Percentiles rank a stretch among this genome's conserved stretches.
Conservation (phyloP, 306 rosid genomes). For the Corylus avellana region DNA sequence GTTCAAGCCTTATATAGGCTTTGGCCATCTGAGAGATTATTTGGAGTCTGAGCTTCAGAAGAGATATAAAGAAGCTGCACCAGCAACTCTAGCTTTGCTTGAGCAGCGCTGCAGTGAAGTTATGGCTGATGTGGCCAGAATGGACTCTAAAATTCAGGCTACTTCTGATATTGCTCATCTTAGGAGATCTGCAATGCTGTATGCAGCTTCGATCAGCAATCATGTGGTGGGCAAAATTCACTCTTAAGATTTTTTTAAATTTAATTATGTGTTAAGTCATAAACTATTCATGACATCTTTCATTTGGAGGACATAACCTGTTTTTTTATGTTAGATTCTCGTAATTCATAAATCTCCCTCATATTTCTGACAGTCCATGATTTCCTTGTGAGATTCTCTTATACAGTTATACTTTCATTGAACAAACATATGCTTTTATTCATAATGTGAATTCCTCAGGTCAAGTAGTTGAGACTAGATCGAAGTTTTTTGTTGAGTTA, state of each 20-base stretch:
- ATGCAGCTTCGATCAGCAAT: constrained; percentile 82
- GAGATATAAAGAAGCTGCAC: constrained; percentile 97
- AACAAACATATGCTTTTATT: background rate
- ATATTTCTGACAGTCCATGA: background rate
- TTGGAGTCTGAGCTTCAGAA: constrained; percentile 92
- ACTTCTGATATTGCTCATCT: constrained; percentile 91
- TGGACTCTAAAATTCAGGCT: constrained; percentile 80
- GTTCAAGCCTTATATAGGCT: constrained; percentile 71
- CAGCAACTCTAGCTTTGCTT: constrained; percentile 92
- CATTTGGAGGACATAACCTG: background rate
- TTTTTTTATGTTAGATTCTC: background rate
- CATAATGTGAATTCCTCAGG: background rate
- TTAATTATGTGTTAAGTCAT: background rate
- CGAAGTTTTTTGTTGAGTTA: background rate
- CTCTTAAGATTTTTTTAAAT: background rate
- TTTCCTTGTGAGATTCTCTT: background rate
- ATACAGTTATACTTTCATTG: background rate
- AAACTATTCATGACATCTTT: background rate
- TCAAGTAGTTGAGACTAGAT: background rate
- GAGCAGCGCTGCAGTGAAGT: constrained; percentile 94
- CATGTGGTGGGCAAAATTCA: constrained; percentile 67
- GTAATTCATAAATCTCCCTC: background rate
- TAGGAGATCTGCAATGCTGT: constrained; percentile 77
- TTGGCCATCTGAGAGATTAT: constrained; percentile 73
- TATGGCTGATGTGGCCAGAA: constrained; percentile 54